Conservation (phyloP, 176 grass and related monocot species). For the Carex pumila region DNA sequence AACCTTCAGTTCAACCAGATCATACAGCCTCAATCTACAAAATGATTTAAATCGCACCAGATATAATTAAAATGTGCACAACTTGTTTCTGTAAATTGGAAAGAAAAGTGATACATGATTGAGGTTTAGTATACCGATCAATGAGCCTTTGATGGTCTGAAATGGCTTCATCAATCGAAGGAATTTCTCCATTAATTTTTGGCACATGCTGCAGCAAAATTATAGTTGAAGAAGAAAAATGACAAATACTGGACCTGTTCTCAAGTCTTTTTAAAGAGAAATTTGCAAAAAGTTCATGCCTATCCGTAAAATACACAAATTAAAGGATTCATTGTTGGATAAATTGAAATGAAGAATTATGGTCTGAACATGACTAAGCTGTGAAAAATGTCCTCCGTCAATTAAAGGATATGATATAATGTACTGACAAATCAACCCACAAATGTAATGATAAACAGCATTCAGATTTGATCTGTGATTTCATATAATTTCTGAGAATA, state of each 20-base stretch:
- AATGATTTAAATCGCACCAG: constrained; percentile 1
- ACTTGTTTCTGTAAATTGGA: not conserved
- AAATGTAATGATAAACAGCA: not conserved
- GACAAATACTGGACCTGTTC: not conserved
- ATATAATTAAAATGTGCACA: not conserved
- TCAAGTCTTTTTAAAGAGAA: not conserved
- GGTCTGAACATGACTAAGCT: not conserved
- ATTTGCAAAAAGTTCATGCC: not conserved
- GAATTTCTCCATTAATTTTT: constrained; percentile 64
- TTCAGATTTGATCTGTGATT: not conserved
- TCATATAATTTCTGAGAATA: not conserved
- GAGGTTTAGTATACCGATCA: constrained; percentile 30
- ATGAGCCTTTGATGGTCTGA: constrained; percentile 54
- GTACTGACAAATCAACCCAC: not conserved
- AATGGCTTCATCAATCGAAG: constrained; percentile 54
- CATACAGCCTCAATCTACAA: constrained; percentile 52
- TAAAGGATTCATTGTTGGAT: not conserved
- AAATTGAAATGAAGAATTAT: not conserved
- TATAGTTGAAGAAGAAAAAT: not conserved
- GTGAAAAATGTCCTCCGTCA: not conserved
- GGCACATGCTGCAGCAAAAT: constrained; percentile 48
- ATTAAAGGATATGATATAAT: not conserved
- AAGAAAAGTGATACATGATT: not conserved
- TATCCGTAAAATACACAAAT: not conserved
- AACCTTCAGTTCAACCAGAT: constrained; percentile 65